Base-by-base conservation (phyloP, 208 protist genomes). In the Trypanosoma rangeli region DNA sequence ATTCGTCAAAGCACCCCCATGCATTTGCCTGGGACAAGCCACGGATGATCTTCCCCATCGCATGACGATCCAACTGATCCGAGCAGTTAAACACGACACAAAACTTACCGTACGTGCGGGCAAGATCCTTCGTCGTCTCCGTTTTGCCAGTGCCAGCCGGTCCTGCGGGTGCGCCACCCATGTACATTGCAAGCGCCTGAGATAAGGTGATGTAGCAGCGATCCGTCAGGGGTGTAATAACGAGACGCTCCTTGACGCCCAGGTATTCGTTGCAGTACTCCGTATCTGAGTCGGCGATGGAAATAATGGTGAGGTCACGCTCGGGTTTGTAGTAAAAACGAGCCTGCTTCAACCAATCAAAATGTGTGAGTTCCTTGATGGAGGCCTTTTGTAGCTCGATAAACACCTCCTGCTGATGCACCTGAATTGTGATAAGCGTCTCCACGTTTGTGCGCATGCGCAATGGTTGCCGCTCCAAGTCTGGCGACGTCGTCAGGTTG, bases 131-230 rank as follows among this genome's bases (percentile, higher is more conserved):
- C 18, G 94, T 95, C 24, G 97, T 99, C 84, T 99, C 97, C 5
- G 98, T 99, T 82, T 99, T 99, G 69, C 98, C 98, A 9, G 98
- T 99, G 58, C 98, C 97, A 16, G 98, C 96, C 20, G 97, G 98
- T 26, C 98, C 98, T 50, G 96, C 95, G 12, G 97, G 98, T 29
- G 97, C 98, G 59, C 97, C 97, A 70, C 97, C 98, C 86, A 99
- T 94, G 78, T 98, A 97, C 83, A 99, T 94, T 28, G 93, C 88
- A 18, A 99, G 83, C 29, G 97, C 96, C 76, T 99, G 97, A 28
- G 96, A 97, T 18, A 99, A 85, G 28, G 98, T 99, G 56, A 98
- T 96, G 77, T 98, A 98, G 86, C 95, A 98, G 48, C 96, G 87
- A 85, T 98, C 94, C 18, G 96, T 98, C 22, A 98, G 77, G 61